phyloP scores from a whole-genome alignment of 352 stramenopile species.

The Globisporangium polare region DNA sequence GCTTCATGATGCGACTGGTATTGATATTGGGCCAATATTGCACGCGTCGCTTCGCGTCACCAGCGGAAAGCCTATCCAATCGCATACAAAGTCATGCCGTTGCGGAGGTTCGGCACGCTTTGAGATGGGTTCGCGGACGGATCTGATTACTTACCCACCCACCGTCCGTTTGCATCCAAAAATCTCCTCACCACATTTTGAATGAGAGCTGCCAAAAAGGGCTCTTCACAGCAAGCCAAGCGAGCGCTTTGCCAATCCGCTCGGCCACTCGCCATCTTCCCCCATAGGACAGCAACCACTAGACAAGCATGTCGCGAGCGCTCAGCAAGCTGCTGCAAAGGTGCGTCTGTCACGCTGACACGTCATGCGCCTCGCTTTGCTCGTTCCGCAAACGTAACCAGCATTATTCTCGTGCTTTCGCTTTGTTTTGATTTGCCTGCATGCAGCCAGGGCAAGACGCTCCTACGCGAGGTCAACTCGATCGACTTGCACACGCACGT shows the following conservation, averaged over 20 bases:
- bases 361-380: not conserved
- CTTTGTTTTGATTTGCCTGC: not conserved
- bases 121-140: not conserved
- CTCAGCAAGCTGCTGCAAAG: slow-evolving; percentile 25
- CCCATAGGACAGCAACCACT: not conserved
- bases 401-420: not conserved
- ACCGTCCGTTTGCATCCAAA: slow-evolving; percentile 1
- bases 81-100: slow-evolving; percentile 6
- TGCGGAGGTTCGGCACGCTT: not conserved
- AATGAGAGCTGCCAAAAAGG: not conserved
- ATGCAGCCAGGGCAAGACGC: slow-evolving; percentile 30
- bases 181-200: not conserved
- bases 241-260: not conserved
- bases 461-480: slow-evolving; percentile 28
- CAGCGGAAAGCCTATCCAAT: not conserved
- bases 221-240: not conserved
- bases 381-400: not conserved
- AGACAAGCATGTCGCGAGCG: slow-evolving; percentile 19
- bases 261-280: not conserved
- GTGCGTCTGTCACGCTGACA: not conserved
- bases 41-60: slow-evolving; percentile 6
- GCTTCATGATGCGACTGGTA: not conserved
- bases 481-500: slow-evolving; percentile 68
- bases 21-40: not conserved
- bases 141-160: slow-evolving; percentile 14